Evolutionary conservation across 495 filamentous ascomycete genomes (phyloP).

Genomic region (Penicillium simplicissimum): DNA sequence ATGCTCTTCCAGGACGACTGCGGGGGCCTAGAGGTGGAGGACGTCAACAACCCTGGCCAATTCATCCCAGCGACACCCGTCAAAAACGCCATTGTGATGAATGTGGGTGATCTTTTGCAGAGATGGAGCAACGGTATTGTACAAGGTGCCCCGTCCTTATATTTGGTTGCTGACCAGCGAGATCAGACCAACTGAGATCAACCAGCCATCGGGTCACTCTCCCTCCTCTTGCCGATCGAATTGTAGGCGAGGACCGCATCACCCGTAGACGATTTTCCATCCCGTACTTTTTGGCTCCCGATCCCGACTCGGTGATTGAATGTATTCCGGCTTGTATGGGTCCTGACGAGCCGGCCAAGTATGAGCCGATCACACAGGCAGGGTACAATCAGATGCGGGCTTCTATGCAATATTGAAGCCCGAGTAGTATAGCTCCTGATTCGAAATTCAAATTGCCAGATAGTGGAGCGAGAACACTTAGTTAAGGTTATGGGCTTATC

Average conservation of each 20-base stretch:
- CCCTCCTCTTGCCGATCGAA: slow-evolving; percentile 38
- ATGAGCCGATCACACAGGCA: slow-evolving; percentile 53
- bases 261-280: slow-evolving; percentile 60
- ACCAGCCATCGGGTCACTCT: slow-evolving; percentile 57
- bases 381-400: slow-evolving; percentile 54
- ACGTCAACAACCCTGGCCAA: slow-evolving; percentile 44
- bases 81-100: slow-evolving; percentile 56
- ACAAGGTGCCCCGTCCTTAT: neutral
- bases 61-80: slow-evolving; percentile 56
- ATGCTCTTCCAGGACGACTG: slow-evolving; percentile 55
- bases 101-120: slow-evolving; percentile 60
- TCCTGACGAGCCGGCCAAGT: slow-evolving; percentile 44
- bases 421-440: neutral
- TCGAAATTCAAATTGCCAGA: neutral
- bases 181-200: slow-evolving; percentile 51
- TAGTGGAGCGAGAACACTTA: neutral
- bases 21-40: slow-evolving; percentile 58
- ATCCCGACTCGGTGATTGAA: slow-evolving; percentile 56
- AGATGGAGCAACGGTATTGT: slow-evolving; percentile 60
- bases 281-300: slow-evolving; percentile 60
- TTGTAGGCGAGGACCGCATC: slow-evolving; percentile 43
- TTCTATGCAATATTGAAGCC: slow-evolving; percentile 52
- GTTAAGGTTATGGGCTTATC: neutral
- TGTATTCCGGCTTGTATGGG: slow-evolving; percentile 53
- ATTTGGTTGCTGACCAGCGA: slow-evolving; percentile 1